Evolutionary conservation across 805 yeast genomes (phyloP).

Genomic region (Schizosaccharomyces japonicus): DNA sequence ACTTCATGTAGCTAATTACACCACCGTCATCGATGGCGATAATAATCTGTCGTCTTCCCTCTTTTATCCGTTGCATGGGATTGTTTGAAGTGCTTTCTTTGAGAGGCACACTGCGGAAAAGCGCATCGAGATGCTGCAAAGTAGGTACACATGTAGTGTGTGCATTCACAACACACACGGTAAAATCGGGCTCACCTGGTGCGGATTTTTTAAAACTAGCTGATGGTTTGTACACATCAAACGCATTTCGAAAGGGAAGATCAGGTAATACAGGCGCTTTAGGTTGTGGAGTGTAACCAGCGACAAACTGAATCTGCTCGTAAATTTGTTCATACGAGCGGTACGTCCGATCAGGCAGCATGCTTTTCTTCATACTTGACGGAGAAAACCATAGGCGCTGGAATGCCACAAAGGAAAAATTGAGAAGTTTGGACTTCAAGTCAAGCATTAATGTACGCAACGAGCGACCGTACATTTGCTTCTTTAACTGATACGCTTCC

Average conservation of each 20-base stretch:
- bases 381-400: background rate
- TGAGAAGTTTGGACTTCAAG: background rate
- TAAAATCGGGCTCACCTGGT: constrained; percentile 55
- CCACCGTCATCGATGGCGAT: constrained; percentile 61
- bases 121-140: constrained; percentile 15
- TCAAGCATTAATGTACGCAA: background rate
- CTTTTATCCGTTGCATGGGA: constrained; percentile 20
- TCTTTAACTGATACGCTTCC: background rate
- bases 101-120: constrained; percentile 14
- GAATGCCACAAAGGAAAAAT: too few relatives aligned
- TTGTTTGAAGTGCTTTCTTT: constrained; percentile 2
- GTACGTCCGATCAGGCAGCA: background rate
- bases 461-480: background rate
- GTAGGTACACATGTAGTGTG: constrained; percentile 16
- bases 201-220: constrained; percentile 39
- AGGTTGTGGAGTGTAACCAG: constrained; percentile 10
- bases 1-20: constrained; percentile 35
- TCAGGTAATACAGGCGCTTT: constrained; percentile 1
- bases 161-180: constrained; percentile 33
- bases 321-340: constrained; percentile 8
- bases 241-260: constrained; percentile 21
- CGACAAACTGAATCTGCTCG: constrained; percentile 11
- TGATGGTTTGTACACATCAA: constrained; percentile 63
- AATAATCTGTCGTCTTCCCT: constrained; percentile 30
- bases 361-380: background rate